phyloP scores from a whole-genome alignment of 1,139 yeast genomes.

The Suhomyces wounanorum region DNA sequence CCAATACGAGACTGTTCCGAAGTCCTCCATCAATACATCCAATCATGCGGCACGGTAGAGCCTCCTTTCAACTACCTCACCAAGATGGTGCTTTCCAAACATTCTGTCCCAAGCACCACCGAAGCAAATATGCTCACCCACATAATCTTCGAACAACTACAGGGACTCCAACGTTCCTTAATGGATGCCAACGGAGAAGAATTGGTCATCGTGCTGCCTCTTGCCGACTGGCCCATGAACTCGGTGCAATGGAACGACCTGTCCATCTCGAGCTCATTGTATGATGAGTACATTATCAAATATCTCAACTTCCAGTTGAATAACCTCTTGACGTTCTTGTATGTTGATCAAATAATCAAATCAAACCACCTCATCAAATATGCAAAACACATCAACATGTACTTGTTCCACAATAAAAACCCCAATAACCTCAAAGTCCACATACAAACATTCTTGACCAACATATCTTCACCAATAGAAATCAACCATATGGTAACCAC shows the following conservation, averaged over 20 bases:
- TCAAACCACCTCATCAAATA: constrained; percentile 52
- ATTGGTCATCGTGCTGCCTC: constrained; percentile 24
- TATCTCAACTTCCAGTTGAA: constrained; percentile 29
- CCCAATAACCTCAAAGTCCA: constrained; percentile 1
- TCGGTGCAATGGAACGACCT: constrained; percentile 9
- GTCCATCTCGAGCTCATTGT: background rate
- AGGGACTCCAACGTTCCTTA: constrained; percentile 12
- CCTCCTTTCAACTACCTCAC: constrained; percentile 3
- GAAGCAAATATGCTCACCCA: constrained; percentile 20
- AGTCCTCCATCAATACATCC: background rate
- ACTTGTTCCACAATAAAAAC: constrained; percentile 23
- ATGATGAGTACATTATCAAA: constrained; percentile 25
- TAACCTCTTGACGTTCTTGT: constrained; percentile 23
- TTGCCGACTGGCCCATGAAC: constrained; percentile 22
- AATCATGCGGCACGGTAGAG: background rate
- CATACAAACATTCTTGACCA: constrained; percentile 6
- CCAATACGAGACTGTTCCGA: background rate
- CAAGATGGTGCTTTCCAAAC: constrained; percentile 10
- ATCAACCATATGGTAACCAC: constrained; percentile 13
- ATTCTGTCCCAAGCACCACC: background rate
- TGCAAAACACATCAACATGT: constrained; percentile 46
- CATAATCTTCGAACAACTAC: constrained; percentile 19
- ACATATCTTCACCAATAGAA: constrained; percentile 4
- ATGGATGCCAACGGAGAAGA: background rate
- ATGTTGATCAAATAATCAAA: constrained; percentile 44